A percentile compares a stretch with the other conserved stretches of the same genome.
Conservation (phyloP, 352 stramenopile genomes). For the Phytopythium oedochilum region DNA sequence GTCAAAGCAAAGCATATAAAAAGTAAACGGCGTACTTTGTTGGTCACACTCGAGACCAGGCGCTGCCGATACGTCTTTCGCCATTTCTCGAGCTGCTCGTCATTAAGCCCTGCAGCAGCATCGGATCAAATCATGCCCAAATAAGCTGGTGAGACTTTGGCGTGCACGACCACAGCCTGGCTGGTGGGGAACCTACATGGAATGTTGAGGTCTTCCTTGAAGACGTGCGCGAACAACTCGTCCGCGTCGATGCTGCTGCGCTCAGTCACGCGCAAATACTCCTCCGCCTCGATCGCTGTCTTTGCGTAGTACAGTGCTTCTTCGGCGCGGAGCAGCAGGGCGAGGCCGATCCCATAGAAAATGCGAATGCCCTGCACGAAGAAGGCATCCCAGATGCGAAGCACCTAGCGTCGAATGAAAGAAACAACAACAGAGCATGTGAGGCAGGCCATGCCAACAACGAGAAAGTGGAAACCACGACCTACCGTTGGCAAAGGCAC, state of each 20-base stretch:
- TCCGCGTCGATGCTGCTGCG: constrained; percentile 67
- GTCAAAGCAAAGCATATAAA: too few relatives aligned
- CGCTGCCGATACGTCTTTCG: constrained; percentile 42
- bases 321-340: constrained; percentile 61
- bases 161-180: not conserved
- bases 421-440: not conserved
- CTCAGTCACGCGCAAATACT: constrained; percentile 48
- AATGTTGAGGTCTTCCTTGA: constrained; percentile 80
- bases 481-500: constrained; percentile 68
- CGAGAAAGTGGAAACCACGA: not conserved
- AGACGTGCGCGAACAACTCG: constrained; percentile 60
- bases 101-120: constrained; percentile 38
- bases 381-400: constrained; percentile 77
- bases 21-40: constrained; percentile 39
- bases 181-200: constrained; percentile 35
- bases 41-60: constrained; percentile 45
- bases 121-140: too few relatives aligned
- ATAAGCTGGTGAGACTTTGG: too few relatives aligned
- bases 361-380: constrained; percentile 68
- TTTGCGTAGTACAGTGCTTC: constrained; percentile 66
- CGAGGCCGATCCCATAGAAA: constrained; percentile 66
- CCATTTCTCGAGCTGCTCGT: constrained; percentile 62
- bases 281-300: constrained; percentile 37
- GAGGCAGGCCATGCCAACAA: not conserved
- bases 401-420: constrained; percentile 20